Evolutionary conservation across 2,329 filamentous ascomycete genomes (phyloP), one percentile per base, ranked within the genome.

Genomic region (Fonsecaea monophora): DNA sequence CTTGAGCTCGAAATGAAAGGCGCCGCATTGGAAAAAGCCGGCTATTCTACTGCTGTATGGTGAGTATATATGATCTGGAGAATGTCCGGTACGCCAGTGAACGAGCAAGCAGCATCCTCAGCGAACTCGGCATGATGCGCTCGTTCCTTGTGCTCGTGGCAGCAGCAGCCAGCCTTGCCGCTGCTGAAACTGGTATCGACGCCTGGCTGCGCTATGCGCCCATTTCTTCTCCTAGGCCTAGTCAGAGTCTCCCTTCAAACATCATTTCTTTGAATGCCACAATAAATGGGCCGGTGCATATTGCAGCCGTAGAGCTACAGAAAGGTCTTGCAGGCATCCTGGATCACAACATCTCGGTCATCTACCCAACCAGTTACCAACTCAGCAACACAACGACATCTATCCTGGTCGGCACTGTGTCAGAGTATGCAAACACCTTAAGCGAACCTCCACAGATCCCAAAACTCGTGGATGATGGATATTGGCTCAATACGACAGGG

Each of bases 121-220:
- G 21, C 7, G 2, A 30, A 5, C 48, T 7, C 35, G 55, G 9
- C 21, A 67, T 45, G 34, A 64, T 66, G 57, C 48, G 18, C n/a
- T 21, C 53, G 21, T n/a, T 48, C 4, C 48, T 66, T 30, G n/a
- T 68, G 10, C 60, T 70, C 21, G 50, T 40, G 12, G 34, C 40
- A 13, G 37, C 62, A 7, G 34, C 40, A 13, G 37, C 62, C 30
- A 54, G 68, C 60, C 30, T 68, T 21, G 65, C 48, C 21, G 59
- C 56, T 34, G 87, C 86, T 45, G 88, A 91, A 72, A 83, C 86
- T 73, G 89, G 89, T 10, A 77, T 87, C 30, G 79, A 84, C 64
- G 88, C 80, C 56, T 91, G 89, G 89, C 76, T 90, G 63, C 83
- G 89, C 57, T 90, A 90, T 74, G 87, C 87, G 37, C 81, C 82